These are phyloP conservation scores for Malus asiatica DNA, from an alignment of 306 rosid species.

Conservation along the genomic window DNA sequence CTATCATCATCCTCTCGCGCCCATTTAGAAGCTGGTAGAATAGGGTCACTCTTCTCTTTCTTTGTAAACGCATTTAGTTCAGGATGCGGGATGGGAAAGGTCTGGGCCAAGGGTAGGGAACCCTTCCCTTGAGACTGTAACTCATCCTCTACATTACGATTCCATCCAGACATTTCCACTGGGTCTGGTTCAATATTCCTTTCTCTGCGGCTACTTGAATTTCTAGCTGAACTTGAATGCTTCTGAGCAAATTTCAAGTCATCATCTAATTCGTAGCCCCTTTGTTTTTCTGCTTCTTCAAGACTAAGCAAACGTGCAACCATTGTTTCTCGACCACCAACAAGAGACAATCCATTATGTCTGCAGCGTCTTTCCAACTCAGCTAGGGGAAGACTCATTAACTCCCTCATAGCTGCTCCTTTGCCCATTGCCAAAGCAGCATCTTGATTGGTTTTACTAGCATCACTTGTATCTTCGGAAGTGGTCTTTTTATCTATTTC, in stretches of 20 bases:
- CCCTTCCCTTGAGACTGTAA: conserved; percentile 39
- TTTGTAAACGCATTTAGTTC: conserved; percentile 65
- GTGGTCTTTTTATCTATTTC: conserved; percentile 68
- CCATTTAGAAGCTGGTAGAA: conserved; percentile 94
- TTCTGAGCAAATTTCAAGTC: conserved; percentile 65
- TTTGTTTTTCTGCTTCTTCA: conserved; percentile 93
- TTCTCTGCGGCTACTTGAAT: conserved; percentile 51
- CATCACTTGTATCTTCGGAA: conserved; percentile 56
- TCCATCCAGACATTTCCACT: conserved; percentile 65
- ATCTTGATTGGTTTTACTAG: conserved; percentile 68
- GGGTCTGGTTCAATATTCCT: conserved; percentile 58
- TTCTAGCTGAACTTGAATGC: conserved; percentile 63
- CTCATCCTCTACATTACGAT: conserved; percentile 50
- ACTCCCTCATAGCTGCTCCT: conserved; percentile 90
- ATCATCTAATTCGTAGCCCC: conserved; percentile 79
- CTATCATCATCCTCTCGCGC: conserved; percentile 96
- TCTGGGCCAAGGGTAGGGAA: conserved; percentile 46
- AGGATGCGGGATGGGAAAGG: conserved; percentile 58
- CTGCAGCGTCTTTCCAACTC: conserved; percentile 97
- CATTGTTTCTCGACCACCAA: conserved; percentile 98
- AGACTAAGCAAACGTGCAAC: conserved; percentile 88
- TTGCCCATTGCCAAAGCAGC: conserved; percentile 95
- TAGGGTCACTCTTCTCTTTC: conserved; percentile 75
- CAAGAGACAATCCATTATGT: conserved; percentile 94
- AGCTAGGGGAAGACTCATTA: conserved; percentile 78